These are phyloP conservation scores for Pueraria montana DNA, from an alignment of 306 rosid species.

Conservation along the genomic window DNA sequence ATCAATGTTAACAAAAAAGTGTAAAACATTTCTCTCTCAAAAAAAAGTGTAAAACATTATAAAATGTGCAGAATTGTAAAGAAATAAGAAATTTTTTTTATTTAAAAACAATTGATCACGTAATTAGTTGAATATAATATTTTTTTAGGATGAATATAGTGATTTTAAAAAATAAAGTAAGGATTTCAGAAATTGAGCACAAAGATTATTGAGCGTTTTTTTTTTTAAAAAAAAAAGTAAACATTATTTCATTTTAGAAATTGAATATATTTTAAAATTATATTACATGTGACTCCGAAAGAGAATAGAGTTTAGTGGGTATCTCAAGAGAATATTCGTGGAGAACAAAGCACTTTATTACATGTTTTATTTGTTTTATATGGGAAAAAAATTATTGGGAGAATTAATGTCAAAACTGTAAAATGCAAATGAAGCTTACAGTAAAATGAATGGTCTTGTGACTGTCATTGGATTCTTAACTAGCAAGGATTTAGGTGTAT, in stretches of 20 bases:
- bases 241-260: background rate
- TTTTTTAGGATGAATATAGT: background rate
- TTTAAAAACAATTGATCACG: background rate
- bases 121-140: background rate
- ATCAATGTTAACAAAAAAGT: background rate
- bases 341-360: background rate
- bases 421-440: background rate
- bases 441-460: background rate
- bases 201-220: no score
- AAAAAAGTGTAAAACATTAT: background rate
- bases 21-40: no score
- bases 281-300: background rate
- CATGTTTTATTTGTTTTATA: background rate
- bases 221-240: no score
- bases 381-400: background rate
- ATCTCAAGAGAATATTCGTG: background rate
- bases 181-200: background rate
- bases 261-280: background rate
- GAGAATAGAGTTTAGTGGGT: no score
- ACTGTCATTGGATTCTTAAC: conserved; percentile 41
- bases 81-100: background rate
- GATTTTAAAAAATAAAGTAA: background rate
- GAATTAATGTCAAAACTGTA: background rate
- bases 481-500: background rate
- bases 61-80: background rate